A percentile compares a stretch with the other conserved stretches of the same genome.
These are phyloP conservation scores for Mallotus repandus DNA, from an alignment of 441 rosid species.

Conservation along the genomic window DNA sequence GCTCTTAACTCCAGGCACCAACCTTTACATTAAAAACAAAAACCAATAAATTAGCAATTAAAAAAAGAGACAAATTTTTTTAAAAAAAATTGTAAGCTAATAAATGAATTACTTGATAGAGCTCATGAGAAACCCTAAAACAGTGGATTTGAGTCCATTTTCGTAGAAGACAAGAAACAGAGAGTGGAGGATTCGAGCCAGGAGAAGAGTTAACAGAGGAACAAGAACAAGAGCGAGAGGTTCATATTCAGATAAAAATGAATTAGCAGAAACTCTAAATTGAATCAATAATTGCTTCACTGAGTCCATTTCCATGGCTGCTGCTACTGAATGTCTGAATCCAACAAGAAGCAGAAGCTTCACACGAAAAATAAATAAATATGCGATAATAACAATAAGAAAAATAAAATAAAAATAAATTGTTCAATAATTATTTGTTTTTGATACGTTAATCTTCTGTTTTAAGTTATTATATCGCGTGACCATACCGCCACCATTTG, in stretches of 20 bases:
- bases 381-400: too few species aligned
- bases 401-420: too few species aligned
- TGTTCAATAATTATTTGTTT: too few species aligned
- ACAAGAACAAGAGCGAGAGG: slow-evolving; percentile 62
- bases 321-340: not conserved
- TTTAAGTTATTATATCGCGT: too few species aligned
- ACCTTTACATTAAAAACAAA: slow-evolving; percentile 34
- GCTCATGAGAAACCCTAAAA: slow-evolving; percentile 53
- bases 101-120: slow-evolving; percentile 50
- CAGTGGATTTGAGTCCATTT: slow-evolving; percentile 58
- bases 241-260: slow-evolving; percentile 58
- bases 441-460: too few species aligned
- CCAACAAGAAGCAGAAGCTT: too few species aligned
- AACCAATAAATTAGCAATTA: not conserved
- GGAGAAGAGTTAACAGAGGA: slow-evolving; percentile 61
- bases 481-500: too few species aligned
- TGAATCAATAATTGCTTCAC: slow-evolving; percentile 22
- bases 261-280: slow-evolving; percentile 53
- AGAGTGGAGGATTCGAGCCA: slow-evolving; percentile 56
- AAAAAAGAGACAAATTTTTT: not conserved
- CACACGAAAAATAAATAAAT: too few species aligned
- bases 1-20: slow-evolving; percentile 77
- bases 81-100: not conserved
- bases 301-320: not conserved
- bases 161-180: slow-evolving; percentile 45